A percentile compares a stretch with the other conserved stretches of the same genome.
phyloP scores from a whole-genome alignment of 352 stramenopile genomes.

The Globisporangium paroecandrum region DNA sequence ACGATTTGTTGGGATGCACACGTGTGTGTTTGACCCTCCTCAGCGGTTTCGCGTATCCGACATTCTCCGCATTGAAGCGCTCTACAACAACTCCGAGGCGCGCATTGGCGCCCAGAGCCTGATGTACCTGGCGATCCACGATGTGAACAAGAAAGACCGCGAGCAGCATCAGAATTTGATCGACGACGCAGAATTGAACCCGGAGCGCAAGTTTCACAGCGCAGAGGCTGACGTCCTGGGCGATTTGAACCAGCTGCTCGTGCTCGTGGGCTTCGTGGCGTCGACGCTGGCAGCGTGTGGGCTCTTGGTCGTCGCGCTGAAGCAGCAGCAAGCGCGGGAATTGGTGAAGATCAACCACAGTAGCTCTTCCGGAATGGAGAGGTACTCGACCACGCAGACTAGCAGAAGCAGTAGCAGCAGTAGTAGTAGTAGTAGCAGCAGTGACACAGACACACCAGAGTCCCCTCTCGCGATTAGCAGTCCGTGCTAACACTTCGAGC shows the following conservation, averaged over 20 bases:
- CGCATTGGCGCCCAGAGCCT: conserved; percentile 13
- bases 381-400: background rate
- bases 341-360: background rate
- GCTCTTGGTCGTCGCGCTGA: background rate
- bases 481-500: background rate
- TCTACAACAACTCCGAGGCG: conserved; percentile 13
- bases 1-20: background rate
- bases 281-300: background rate
- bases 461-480: background rate
- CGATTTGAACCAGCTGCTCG: conserved; percentile 9
- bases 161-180: conserved; percentile 1
- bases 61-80: conserved; percentile 11
- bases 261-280: background rate
- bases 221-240: conserved; percentile 8
- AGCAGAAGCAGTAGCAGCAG: background rate
- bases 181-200: background rate
- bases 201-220: conserved; percentile 1
- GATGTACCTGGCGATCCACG: conserved; percentile 12
- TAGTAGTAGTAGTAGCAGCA: background rate
- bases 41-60: background rate
- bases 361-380: background rate
- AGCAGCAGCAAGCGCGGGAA: background rate
- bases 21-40: conserved; percentile 10
- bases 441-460: background rate
- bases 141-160: background rate